These are phyloP conservation scores for Colletotrichum limetticola DNA, from an alignment of 2,329 filamentous ascomycete genomes.

Conservation along the genomic window DNA sequence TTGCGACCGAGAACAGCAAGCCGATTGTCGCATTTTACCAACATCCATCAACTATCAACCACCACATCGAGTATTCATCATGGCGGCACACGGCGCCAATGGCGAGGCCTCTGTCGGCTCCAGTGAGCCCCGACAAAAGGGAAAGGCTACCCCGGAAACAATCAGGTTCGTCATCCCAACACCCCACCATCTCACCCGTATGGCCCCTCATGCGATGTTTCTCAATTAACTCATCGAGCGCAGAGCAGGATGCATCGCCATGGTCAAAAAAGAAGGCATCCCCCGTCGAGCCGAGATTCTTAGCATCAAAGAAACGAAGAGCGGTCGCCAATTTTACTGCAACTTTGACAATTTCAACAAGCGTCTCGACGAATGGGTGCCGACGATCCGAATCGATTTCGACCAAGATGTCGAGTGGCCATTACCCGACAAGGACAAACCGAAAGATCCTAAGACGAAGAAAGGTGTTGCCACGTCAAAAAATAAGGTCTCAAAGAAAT, in stretches of 20 bases:
- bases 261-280: slow-evolving; percentile 79
- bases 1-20: neutral
- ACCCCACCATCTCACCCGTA: neutral
- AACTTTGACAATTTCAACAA: slow-evolving; percentile 99
- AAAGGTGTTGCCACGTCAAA: slow-evolving; percentile 69
- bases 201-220: neutral
- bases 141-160: slow-evolving; percentile 85
- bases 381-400: slow-evolving; percentile 84
- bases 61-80: slow-evolving; percentile 51
- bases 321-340: slow-evolving; percentile 90
- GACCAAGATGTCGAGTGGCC: slow-evolving; percentile 96
- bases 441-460: slow-evolving; percentile 82
- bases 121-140: slow-evolving; percentile 73
- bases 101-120: slow-evolving; percentile 67
- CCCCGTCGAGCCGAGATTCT: slow-evolving; percentile 94
- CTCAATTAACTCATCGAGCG: neutral
- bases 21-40: neutral
- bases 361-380: slow-evolving; percentile 85
- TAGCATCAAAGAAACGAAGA: slow-evolving; percentile 92
- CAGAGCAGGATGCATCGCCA: slow-evolving; percentile 68
- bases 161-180: slow-evolving; percentile 69
- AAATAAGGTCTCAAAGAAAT: slow-evolving; percentile 68
- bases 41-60: slow-evolving; percentile 21
- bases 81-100: slow-evolving; percentile 61
- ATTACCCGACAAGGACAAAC: slow-evolving; percentile 83